These are phyloP conservation scores for Ottelia alismoides DNA, from an alignment of 106 monocot genomes.

Conservation along the genomic window DNA sequence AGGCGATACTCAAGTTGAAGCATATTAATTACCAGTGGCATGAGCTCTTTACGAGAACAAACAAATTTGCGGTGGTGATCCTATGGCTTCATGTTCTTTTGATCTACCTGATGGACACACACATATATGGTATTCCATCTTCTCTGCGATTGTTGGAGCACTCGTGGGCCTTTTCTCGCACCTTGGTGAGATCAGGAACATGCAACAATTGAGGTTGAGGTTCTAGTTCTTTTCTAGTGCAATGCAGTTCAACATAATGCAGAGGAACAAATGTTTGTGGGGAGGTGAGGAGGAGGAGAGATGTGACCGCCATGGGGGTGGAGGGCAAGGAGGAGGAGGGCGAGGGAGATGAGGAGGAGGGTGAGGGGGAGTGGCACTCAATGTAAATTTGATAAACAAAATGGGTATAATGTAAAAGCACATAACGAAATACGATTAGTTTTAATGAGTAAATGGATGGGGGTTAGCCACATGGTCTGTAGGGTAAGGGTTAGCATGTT, in stretches of 20 bases:
- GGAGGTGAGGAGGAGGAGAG: no score
- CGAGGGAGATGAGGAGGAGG: no score
- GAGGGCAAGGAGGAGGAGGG: no score
- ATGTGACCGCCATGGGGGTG: no score
- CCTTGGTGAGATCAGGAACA: slow-evolving; percentile 19
- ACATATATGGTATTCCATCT: slow-evolving; percentile 23
- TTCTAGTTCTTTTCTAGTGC: slow-evolving; percentile 26
- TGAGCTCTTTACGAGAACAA: slow-evolving; percentile 13
- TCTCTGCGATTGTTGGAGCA: slow-evolving; percentile 18
- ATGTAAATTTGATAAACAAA: no score
- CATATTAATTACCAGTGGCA: slow-evolving; percentile 11
- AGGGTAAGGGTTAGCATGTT: no score
- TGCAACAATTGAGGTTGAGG: slow-evolving; percentile 23
- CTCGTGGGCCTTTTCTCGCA: slow-evolving; percentile 23
- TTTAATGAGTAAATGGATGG: no score
- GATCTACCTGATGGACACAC: slow-evolving; percentile 23
- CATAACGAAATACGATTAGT: no score
- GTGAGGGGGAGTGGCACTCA: no score
- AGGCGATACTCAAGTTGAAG: slow-evolving; percentile 8
- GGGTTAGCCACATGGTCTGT: no score
- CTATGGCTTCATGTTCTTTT: slow-evolving; percentile 21
- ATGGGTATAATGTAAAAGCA: no score
- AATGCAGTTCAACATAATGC: slow-evolving; percentile 22
- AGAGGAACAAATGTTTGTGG: slow-evolving; percentile 8
- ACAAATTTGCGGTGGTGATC: slow-evolving; percentile 14